Base-by-base conservation (phyloP, 805 yeast genomes). In the Saccharomycopsis amapae region DNA sequence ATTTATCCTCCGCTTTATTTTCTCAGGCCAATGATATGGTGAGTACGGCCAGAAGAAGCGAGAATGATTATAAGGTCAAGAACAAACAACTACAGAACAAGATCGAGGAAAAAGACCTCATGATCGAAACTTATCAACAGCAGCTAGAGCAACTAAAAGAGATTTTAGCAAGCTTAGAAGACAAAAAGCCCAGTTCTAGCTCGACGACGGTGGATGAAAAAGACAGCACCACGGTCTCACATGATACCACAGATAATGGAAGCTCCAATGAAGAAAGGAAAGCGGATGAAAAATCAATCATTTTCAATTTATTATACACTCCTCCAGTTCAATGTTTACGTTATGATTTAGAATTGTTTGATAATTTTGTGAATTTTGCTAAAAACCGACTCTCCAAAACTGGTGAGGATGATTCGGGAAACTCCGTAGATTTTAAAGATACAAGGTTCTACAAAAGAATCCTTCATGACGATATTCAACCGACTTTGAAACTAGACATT, bases 11-110 rank as follows among this genome's bases (percentile, higher is more conserved):
- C 1, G 77, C 88, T 1, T 64, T 86, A 26, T 86, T 86, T 58
- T 82, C 77, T 51, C 93, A 87, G 58, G 96, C 96, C 12, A 86
- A 86, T 58, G 72, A 73, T 41, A 85, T 85, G 85, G 96, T 86
- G 5, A 77, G 82, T 40, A 76, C 79, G 51, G 95, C 95, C 0
- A 76, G 85, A 49, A 70, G 77, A 44, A 83, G 81, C 46, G 74
- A 80, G 4, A 72, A 79, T 57, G 77, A 75, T 28, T 69, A 69
- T 50, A 78, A 79, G 54, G 62, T 75, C 41, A 76, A 79, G 53
- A 83, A 83, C 55, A 64, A 72, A 28, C 78, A 73, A 52, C 59
- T 84, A 40, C 55, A 66, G 1, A 68, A 65, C 4, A 73, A 73
- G n/a, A 58, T 85, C 31, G 72, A 69, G 31, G 96, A 87, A 59